Base-by-base conservation (phyloP, 495 filamentous ascomycete genomes). In the Talaromyces wortmannii region DNA sequence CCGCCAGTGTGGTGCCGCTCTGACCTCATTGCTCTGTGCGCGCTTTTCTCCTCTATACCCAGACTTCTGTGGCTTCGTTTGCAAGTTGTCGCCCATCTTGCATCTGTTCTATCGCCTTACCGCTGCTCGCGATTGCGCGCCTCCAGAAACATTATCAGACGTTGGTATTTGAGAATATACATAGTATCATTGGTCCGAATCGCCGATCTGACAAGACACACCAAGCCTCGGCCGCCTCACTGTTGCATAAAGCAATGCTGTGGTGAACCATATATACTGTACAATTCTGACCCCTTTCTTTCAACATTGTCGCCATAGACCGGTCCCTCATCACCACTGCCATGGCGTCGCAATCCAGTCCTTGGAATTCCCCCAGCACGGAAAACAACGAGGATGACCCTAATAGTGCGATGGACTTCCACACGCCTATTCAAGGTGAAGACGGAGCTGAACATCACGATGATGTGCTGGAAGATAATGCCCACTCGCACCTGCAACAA, bases 321-420 rank as follows among this genome's bases (percentile, higher is more conserved):
- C 33, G 6, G 33, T 36, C 12, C 6, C 33, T 12, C 33, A 12
- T 40, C 36, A 40, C 23, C 23, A 23, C 5, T 6, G 45, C 8
- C 8, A 48, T 48, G 45, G 45, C 45, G 7, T 17, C 23, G 8
- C 45, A 17, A 18, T 18, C 48, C 45, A 52, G 50, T 49, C 49
- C 57, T 48, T 45, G 44, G 55, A 56, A 56, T 53, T 60, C 50
- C 59, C 67, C 65, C 57, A 63, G 59, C 56, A 52, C 53, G 29
- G 45, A 31, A 30, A 69, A 72, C 53, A 66, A 60, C 54, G 72
- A 75, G 45, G 72, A 76, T 48, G 73, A 76, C 51, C 59, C 65
- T 31, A 52, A 57, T 11, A 49, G 57, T 49, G 58, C 50, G 2
- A 48, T 65, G 33, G 55, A 63, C 45, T 43, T 45, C 6, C 23